A percentile compares a stretch with the other conserved stretches of the same genome.
These are phyloP conservation scores for Saturnispora saitoi DNA, from an alignment of 805 yeast species.

Conservation along the genomic window DNA sequence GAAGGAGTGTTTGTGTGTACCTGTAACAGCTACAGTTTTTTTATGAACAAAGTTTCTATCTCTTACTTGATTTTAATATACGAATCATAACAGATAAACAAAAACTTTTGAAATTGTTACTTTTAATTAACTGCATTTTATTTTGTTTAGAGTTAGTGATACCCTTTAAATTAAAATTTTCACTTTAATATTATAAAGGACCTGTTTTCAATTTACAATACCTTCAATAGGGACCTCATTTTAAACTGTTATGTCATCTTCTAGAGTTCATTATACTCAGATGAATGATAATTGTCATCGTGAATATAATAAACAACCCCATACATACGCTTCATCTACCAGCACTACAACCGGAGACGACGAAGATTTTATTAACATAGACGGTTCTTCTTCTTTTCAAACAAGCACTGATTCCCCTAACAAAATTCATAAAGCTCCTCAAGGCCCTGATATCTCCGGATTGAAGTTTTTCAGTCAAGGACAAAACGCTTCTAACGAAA, in stretches of 20 bases:
- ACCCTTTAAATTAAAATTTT: neutral
- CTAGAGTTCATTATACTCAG: neutral
- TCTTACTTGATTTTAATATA: too few species aligned
- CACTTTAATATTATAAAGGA: neutral
- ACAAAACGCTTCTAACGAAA: slow-evolving; percentile 23
- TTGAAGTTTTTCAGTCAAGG: slow-evolving; percentile 16
- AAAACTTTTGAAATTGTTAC: too few species aligned
- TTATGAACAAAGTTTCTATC: too few species aligned
- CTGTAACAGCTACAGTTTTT: too few species aligned
- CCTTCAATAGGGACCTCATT: neutral
- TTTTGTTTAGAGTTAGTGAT: too few species aligned
- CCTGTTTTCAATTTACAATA: neutral
- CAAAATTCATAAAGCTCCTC: slow-evolving; percentile 2
- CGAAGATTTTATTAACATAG: slow-evolving; percentile 25
- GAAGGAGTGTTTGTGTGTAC: too few species aligned
- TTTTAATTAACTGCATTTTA: too few species aligned
- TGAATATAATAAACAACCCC: neutral
- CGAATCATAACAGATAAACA: too few species aligned
- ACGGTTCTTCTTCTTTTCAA: slow-evolving; percentile 31
- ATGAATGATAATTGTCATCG: slow-evolving; percentile 15
- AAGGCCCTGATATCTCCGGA: slow-evolving; percentile 2
- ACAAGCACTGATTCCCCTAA: slow-evolving; percentile 29
- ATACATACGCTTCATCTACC: slow-evolving; percentile 22
- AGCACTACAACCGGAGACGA: slow-evolving; percentile 28
- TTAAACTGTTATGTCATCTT: neutral